A percentile compares a stretch with the other conserved stretches of the same genome.
Conservation (phyloP, 1,139 yeast genomes). For the Saccharomycopsis hybrid region DNA sequence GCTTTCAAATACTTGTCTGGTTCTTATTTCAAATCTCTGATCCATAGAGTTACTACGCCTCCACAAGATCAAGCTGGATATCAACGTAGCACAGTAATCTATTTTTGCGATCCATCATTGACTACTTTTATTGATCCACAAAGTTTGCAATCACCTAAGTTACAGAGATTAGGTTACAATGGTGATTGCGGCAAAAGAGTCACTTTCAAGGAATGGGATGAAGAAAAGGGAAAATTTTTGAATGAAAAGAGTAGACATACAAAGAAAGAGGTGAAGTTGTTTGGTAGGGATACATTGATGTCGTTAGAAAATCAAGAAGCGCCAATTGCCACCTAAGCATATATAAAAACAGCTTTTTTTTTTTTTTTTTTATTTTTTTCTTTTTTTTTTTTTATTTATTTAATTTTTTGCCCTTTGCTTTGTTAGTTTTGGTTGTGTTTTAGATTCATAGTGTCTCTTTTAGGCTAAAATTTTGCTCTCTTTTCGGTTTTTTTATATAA, state of each 20-base stretch:
- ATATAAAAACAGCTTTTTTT: too few relatives aligned
- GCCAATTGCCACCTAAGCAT: neutral
- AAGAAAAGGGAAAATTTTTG: constrained; percentile 36
- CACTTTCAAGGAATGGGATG: constrained; percentile 35
- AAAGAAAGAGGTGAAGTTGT: constrained; percentile 30
- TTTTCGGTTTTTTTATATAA: too few relatives aligned
- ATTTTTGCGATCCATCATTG: constrained; percentile 36
- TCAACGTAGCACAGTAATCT: constrained; percentile 39
- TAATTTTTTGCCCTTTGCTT: too few relatives aligned
- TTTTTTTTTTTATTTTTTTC: too few relatives aligned
- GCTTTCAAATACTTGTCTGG: constrained; percentile 43
- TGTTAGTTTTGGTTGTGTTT: too few relatives aligned
- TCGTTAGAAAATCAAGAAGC: constrained; percentile 1
- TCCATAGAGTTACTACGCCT: constrained; percentile 43
- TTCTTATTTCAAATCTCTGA: constrained; percentile 41
- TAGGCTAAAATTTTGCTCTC: too few relatives aligned
- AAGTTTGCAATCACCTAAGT: constrained; percentile 34
- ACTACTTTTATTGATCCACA: constrained; percentile 36
- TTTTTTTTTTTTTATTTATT: too few relatives aligned
- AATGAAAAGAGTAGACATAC: constrained; percentile 30
- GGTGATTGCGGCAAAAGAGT: constrained; percentile 34
- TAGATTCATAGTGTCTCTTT: too few relatives aligned
- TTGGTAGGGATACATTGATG: constrained; percentile 34
- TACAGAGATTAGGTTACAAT: constrained; percentile 30
- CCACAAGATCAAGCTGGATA: constrained; percentile 37